Evolutionary conservation across 176 grass and related monocot species (phyloP), one percentile per base, ranked within the genome.

Genomic region (Rhipidocladum racemiflorum): DNA sequence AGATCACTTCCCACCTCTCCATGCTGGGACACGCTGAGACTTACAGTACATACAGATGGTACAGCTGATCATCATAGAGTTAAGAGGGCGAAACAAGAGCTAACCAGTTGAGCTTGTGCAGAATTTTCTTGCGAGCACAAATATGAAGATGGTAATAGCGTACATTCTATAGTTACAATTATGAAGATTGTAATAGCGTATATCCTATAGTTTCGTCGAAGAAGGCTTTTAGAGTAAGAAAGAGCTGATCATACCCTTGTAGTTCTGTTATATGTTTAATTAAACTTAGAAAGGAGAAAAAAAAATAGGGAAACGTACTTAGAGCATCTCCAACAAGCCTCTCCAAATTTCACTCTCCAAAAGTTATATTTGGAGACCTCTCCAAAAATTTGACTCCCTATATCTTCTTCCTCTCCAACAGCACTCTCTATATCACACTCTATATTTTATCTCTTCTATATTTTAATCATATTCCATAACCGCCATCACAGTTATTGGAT

Each of bases 1-100:
- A 61, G 83, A 79, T 9, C 86, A 91, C 71, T 97, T 93, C 78
- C 88, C 94, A 68, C 91, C 91, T 70, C 90, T 93, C 27, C 86
- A 60, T 82, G 75, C 72, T 43, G 83, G 65, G 63, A 65, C 46
- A 12, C 53, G 61, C 60, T 79, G 54, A 87, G 51, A 84, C 72
- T 81, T 81, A 55, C 76, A 48, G 70, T 83, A 74, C 74, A 73
- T 83, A 68, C 49, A 74, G 20, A 72, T 44, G 88, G 65, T 81
- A 76, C 23, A 81, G 67, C 44, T 85, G 62, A 85, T 85, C 36
- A 42, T 89, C 38, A 72, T 81, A 77, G 59, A 81, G 39, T 63
- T 82, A 1, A 82, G 61, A 34, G 39, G 75, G 54, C 1, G 20
- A 81, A 61, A 94, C 49, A 83, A 78, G 77, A 89, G 80, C 76